phyloP scores from a whole-genome alignment of 176 grass and related monocot genomes.

The Typha latifolia region DNA sequence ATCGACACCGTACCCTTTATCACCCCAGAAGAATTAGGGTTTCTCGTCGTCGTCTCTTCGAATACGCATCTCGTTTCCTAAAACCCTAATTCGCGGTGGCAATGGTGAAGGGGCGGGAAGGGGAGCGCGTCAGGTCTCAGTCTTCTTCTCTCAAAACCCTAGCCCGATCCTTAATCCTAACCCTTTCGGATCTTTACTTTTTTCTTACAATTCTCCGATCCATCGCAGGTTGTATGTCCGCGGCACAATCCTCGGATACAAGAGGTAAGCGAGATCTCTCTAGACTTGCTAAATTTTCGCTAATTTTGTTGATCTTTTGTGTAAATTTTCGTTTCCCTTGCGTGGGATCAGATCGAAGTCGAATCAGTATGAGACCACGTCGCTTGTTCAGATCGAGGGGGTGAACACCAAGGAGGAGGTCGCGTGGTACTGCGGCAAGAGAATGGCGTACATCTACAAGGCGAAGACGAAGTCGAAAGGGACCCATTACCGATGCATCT shows the following conservation, averaged over 20 bases:
- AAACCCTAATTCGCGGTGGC: neutral
- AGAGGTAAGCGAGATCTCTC: slow-evolving; percentile 36
- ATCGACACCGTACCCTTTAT: too few relatives aligned
- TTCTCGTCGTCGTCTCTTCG: neutral
- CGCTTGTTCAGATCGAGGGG: slow-evolving; percentile 51
- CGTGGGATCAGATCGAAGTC: slow-evolving; percentile 41
- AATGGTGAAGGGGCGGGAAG: slow-evolving; percentile 47
- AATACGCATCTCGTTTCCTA: neutral
- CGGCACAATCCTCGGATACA: slow-evolving; percentile 63
- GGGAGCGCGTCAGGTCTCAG: slow-evolving; percentile 31
- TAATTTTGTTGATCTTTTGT: neutral
- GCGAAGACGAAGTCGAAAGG: slow-evolving; percentile 53
- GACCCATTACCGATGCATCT: slow-evolving; percentile 37
- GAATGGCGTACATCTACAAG: slow-evolving; percentile 75
- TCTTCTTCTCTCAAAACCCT: neutral
- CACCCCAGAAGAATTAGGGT: neutral
- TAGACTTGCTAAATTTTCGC: neutral
- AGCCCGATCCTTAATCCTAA: neutral
- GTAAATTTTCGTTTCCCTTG: neutral
- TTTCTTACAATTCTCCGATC: neutral
- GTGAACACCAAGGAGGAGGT: slow-evolving; percentile 65
- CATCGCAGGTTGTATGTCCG: slow-evolving; percentile 42
- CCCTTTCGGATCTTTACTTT: neutral
- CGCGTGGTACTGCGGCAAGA: slow-evolving; percentile 50
- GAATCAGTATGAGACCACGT: slow-evolving; percentile 69